Percentiles rank a stretch among this genome's conserved stretches.
Evolutionary conservation across 75 land plant species (phyloP).

Genomic region (Picea sitchensis): DNA sequence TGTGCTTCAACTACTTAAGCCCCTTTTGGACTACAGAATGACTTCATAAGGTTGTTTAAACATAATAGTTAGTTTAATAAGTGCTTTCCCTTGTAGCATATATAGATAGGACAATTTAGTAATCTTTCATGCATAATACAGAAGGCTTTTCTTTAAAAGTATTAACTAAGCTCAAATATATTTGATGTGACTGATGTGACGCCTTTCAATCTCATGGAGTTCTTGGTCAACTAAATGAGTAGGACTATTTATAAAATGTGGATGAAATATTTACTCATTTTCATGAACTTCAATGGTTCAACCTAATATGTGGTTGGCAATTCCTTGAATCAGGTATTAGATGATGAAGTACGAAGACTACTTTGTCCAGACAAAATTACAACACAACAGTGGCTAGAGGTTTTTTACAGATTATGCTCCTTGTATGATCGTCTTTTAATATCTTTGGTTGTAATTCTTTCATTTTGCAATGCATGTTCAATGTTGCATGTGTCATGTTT

Average conservation of each 20-base stretch:
- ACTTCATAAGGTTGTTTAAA: neutral
- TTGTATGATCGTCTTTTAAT: neutral
- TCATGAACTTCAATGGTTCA: neutral
- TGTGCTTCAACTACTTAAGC: too few relatives aligned
- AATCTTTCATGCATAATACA: too few relatives aligned
- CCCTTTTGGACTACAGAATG: too few relatives aligned
- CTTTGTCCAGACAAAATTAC: constrained; percentile 44
- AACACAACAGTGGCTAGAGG: constrained; percentile 43
- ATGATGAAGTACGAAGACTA: constrained; percentile 31
- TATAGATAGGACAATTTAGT: neutral
- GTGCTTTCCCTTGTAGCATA: neutral
- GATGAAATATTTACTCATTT: neutral
- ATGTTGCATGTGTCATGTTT: neutral
- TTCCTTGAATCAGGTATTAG: constrained; percentile 22
- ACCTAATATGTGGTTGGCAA: neutral
- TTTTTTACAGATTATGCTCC: neutral
- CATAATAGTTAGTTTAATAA: neutral
- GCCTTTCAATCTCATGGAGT: neutral
- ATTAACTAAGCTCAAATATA: neutral
- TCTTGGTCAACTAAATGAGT: neutral
- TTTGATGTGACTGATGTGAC: neutral
- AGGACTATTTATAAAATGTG: too few relatives aligned
- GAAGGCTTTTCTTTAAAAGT: neutral
- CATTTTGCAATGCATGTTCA: neutral
- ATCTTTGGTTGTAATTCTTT: neutral